Conservation (phyloP, 345 rosid species). For the Linum usitatissimum region DNA sequence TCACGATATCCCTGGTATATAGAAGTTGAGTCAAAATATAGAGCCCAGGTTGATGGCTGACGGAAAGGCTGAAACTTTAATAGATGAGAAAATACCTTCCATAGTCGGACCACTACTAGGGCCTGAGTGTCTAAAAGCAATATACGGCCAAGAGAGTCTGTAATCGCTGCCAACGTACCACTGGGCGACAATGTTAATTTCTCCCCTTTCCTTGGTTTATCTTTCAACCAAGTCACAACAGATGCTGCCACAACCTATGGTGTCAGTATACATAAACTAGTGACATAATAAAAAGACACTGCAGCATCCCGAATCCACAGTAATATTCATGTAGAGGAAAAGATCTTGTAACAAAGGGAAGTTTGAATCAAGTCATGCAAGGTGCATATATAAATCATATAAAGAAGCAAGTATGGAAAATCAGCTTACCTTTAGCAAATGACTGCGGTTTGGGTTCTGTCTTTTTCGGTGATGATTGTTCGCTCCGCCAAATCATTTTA, state of each 20-base stretch:
- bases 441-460: slow-evolving; percentile 67
- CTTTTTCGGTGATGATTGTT: slow-evolving; percentile 37
- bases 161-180: slow-evolving; percentile 94
- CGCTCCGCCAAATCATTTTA: slow-evolving; percentile 86
- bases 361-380: neutral
- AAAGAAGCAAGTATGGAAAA: neutral
- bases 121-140: slow-evolving; percentile 93
- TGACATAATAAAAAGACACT: neutral
- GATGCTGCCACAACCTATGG: slow-evolving; percentile 49
- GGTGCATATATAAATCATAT: neutral
- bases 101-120: slow-evolving; percentile 80
- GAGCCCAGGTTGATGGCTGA: neutral
- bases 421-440: slow-evolving; percentile 68
- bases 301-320: neutral
- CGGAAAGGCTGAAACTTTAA: neutral
- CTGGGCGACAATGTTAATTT: slow-evolving; percentile 81
- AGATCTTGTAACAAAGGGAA: neutral
- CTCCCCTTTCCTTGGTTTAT: slow-evolving; percentile 92
- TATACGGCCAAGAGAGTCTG: slow-evolving; percentile 97
- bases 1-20: slow-evolving; percentile 79
- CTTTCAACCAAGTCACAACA: slow-evolving; percentile 89
- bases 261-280: slow-evolving; percentile 7
- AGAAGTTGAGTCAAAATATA: slow-evolving; percentile 4
- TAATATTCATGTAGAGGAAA: neutral
- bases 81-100: slow-evolving; percentile 56